Evolutionary conservation across 371 early-diverging fungal genomes (phyloP).

Genomic region (Smittium mucronatum): DNA sequence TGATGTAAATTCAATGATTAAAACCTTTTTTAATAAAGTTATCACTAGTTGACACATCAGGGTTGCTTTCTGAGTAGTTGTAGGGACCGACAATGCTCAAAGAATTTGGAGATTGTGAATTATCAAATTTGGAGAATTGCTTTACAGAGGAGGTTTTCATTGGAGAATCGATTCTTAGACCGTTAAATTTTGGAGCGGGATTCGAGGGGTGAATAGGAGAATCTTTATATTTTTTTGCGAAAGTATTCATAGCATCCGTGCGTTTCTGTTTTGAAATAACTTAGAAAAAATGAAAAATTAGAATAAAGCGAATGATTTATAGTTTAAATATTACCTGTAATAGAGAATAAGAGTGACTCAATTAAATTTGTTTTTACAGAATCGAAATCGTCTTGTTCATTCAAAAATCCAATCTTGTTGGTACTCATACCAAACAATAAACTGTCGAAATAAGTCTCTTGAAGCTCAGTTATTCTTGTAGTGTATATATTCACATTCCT

Average conservation of each 20-base stretch:
- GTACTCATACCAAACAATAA: neutral
- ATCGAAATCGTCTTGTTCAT: constrained; percentile 7
- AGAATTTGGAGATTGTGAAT: no score
- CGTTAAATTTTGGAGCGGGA: no score
- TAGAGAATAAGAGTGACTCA: neutral
- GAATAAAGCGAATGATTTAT: no score
- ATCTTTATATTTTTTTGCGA: neutral
- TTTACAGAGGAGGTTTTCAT: neutral
- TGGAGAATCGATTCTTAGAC: neutral
- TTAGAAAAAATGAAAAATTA: no score
- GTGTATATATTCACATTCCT: neutral
- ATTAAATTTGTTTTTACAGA: neutral
- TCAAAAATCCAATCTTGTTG: neutral
- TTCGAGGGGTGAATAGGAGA: no score
- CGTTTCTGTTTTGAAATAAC: neutral
- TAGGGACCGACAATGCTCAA: neutral
- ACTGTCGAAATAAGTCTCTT: constrained; percentile 5
- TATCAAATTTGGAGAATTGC: neutral
- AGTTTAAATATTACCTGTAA: constrained; percentile 2
- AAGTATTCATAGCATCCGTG: neutral
- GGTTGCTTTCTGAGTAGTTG: neutral
- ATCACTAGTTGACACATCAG: neutral
- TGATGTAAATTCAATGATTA: no score
- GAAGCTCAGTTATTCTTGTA: neutral
- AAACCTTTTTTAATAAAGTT: neutral